These are phyloP conservation scores for Fraxinus baroniana DNA, from an alignment of 305 asterid species.

Conservation along the genomic window DNA sequence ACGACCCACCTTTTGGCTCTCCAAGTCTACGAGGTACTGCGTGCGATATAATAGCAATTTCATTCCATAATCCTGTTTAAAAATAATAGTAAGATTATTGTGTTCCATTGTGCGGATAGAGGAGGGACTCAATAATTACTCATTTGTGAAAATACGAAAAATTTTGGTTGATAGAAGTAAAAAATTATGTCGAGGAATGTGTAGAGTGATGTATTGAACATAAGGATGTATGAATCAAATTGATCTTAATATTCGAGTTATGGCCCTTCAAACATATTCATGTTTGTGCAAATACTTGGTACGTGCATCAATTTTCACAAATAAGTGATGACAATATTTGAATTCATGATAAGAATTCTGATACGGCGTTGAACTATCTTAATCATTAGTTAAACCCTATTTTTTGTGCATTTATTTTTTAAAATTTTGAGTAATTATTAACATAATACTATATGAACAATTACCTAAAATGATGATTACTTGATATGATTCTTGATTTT, in stretches of 20 bases:
- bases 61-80: conserved; percentile 60
- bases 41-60: conserved; percentile 65
- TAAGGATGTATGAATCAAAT: neutral
- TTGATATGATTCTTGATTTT: conserved; percentile 10
- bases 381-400: conserved; percentile 7
- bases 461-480: conserved; percentile 16
- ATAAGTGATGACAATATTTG: neutral
- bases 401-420: neutral
- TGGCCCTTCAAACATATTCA: neutral
- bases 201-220: neutral
- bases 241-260: neutral
- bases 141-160: neutral
- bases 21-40: conserved; percentile 72
- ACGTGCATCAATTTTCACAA: neutral
- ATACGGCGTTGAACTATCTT: neutral
- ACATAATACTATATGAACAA: neutral
- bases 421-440: neutral
- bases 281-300: neutral
- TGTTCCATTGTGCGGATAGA: neutral
- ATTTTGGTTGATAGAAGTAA: neutral
- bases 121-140: neutral
- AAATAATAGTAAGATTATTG: neutral
- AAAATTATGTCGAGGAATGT: neutral
- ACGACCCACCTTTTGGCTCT: conserved; percentile 38
- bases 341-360: neutral